These are phyloP conservation scores for Candida vartiovaarae DNA, from an alignment of 805 yeast genomes.

Conservation along the genomic window DNA sequence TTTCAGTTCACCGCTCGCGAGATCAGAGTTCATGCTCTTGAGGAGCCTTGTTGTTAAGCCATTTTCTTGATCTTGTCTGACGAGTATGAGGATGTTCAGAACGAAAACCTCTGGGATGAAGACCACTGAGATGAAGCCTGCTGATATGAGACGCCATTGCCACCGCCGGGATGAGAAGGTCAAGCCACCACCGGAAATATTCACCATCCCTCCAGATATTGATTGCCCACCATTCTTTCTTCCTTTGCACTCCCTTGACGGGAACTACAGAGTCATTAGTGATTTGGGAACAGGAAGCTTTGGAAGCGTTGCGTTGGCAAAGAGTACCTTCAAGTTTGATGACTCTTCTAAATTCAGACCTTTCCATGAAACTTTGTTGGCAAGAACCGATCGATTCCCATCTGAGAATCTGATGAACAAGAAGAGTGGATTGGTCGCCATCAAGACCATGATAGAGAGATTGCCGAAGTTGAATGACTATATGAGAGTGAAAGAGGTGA, in stretches of 20 bases:
- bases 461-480: constrained; percentile 48
- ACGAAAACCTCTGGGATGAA: no score
- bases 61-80: no score
- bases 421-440: constrained; percentile 52
- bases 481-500: constrained; percentile 55
- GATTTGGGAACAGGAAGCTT: constrained; percentile 69
- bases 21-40: no score
- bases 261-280: constrained; percentile 43
- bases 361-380: constrained; percentile 40
- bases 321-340: constrained; percentile 27
- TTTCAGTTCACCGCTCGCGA: no score
- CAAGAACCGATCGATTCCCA: constrained; percentile 22
- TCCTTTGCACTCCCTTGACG: constrained; percentile 36
- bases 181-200: no score
- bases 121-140: no score
- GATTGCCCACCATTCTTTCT: constrained; percentile 32
- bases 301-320: constrained; percentile 64
- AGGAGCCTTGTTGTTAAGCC: no score
- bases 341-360: constrained; percentile 11
- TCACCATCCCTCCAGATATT: constrained; percentile 29
- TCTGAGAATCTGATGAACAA: constrained; percentile 29
- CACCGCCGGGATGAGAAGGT: no score
- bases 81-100: no score
- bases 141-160: no score
- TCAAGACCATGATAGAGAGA: constrained; percentile 67